A percentile compares a stretch with the other conserved stretches of the same genome.
Evolutionary conservation across 495 filamentous ascomycete species (phyloP).

Genomic region (Achaetomiella virescens): DNA sequence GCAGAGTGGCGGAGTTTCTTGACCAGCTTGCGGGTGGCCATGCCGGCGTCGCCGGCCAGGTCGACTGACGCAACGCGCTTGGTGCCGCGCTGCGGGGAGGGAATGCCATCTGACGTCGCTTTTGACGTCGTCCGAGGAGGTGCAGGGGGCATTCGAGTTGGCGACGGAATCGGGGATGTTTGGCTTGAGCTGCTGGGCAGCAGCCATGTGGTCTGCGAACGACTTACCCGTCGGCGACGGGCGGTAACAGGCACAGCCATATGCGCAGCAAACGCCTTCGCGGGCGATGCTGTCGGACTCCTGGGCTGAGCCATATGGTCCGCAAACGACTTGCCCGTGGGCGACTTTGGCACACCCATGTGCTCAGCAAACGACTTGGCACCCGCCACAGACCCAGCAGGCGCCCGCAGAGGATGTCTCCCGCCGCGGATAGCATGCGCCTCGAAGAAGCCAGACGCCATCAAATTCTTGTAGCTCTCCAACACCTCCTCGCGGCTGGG

Average conservation of each 20-base stretch:
- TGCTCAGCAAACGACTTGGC: constrained; percentile 9
- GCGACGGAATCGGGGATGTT: not conserved
- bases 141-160: constrained; percentile 5
- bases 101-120: not conserved
- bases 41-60: constrained; percentile 14
- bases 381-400: constrained; percentile 2
- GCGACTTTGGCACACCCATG: not conserved
- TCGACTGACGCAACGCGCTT: constrained; percentile 23
- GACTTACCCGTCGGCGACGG: not conserved
- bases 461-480: constrained; percentile 39
- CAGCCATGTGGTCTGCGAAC: constrained; percentile 12
- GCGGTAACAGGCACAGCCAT: not conserved
- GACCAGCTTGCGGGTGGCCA: constrained; percentile 28
- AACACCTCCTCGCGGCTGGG: constrained; percentile 41
- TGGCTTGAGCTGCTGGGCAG: constrained; percentile 1
- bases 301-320: not conserved
- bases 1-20: constrained; percentile 32
- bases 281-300: not conserved
- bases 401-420: constrained; percentile 29
- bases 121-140: not conserved
- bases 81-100: constrained; percentile 19
- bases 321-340: constrained; percentile 5
- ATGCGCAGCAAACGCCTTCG: not conserved
- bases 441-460: constrained; percentile 44
- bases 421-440: constrained; percentile 44